Evolutionary conservation across 2,329 filamentous ascomycete species (phyloP).

Genomic region (Colletotrichum australisinense): DNA sequence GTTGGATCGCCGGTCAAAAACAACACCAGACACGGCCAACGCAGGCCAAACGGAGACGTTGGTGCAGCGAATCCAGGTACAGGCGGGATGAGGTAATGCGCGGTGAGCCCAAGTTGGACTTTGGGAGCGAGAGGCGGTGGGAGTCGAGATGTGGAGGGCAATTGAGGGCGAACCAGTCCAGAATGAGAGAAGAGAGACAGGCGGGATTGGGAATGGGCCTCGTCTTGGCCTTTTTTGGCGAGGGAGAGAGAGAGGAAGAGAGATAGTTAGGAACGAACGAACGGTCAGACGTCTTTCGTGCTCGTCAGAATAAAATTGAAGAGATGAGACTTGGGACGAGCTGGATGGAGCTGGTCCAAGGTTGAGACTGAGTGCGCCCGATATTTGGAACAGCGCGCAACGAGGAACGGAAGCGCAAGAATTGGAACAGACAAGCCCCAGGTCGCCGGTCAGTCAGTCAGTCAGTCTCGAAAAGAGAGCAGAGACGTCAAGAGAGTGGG

Average conservation of each 20-base stretch:
- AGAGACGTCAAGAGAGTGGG: slow-evolving; percentile 1
- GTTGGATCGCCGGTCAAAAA: slow-evolving; percentile 28
- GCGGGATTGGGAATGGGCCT: slow-evolving; percentile 30
- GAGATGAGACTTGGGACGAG: slow-evolving; percentile 40
- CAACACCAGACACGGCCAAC: slow-evolving; percentile 15
- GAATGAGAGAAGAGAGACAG: slow-evolving; percentile 27
- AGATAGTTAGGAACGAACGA: slow-evolving; percentile 16
- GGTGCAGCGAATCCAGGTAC: slow-evolving; percentile 7
- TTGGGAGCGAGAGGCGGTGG: slow-evolving; percentile 29
- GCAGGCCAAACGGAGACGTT: not conserved
- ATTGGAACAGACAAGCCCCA: slow-evolving; percentile 6
- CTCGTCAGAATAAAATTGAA: slow-evolving; percentile 38
- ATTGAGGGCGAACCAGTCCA: slow-evolving; percentile 20
- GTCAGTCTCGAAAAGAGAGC: not conserved
- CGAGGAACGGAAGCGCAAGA: slow-evolving; percentile 13
- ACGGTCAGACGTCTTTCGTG: slow-evolving; percentile 26
- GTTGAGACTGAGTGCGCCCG: slow-evolving; percentile 24
- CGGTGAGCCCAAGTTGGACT: slow-evolving; percentile 23
- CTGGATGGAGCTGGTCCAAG: slow-evolving; percentile 5
- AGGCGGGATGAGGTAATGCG: slow-evolving; percentile 19
- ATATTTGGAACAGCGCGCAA: slow-evolving; percentile 33
- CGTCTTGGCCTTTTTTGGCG: slow-evolving; percentile 19
- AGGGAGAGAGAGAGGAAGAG: slow-evolving; percentile 18
- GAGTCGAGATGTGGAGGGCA: slow-evolving; percentile 19
- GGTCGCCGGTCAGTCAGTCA: not conserved